Evolutionary conservation across 2,329 filamentous ascomycete species (phyloP).

Genomic region (Curvularia verruculosa): DNA sequence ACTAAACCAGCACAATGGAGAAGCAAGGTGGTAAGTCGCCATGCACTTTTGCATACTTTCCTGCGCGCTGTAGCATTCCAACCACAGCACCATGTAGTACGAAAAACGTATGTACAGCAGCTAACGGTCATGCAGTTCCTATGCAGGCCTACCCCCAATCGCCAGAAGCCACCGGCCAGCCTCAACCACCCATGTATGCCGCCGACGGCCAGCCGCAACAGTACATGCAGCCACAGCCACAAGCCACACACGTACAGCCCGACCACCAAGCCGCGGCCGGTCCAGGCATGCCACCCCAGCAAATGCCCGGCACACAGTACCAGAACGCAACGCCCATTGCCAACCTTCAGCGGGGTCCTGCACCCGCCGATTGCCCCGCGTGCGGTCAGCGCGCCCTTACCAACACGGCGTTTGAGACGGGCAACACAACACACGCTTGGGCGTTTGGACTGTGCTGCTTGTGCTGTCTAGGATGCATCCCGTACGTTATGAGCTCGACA

Average conservation of each 20-base stretch:
- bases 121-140: constrained; percentile 37
- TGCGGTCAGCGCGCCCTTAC: constrained; percentile 53
- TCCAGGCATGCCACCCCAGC: constrained; percentile 45
- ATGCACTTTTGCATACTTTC: neutral
- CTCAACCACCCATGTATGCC: constrained; percentile 25
- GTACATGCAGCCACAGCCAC: neutral
- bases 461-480: constrained; percentile 56
- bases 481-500: constrained; percentile 55
- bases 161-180: constrained; percentile 35
- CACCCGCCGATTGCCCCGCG: constrained; percentile 56
- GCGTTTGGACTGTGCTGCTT: constrained; percentile 53
- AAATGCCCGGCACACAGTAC: constrained; percentile 42
- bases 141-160: constrained; percentile 48
- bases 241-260: constrained; percentile 27
- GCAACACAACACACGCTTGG: constrained; percentile 55
- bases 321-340: constrained; percentile 47
- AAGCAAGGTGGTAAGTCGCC: constrained; percentile 44
- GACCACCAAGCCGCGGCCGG: constrained; percentile 13
- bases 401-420: constrained; percentile 41
- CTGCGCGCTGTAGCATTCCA: neutral
- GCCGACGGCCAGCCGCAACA: neutral
- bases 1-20: constrained; percentile 35
- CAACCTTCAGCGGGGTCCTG: constrained; percentile 41
- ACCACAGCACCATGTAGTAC: neutral
- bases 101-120: neutral